Evolutionary conservation across 805 yeast species (phyloP), one percentile per base, ranked within the genome.

Genomic region (Spathaspora hagerdaliae): DNA sequence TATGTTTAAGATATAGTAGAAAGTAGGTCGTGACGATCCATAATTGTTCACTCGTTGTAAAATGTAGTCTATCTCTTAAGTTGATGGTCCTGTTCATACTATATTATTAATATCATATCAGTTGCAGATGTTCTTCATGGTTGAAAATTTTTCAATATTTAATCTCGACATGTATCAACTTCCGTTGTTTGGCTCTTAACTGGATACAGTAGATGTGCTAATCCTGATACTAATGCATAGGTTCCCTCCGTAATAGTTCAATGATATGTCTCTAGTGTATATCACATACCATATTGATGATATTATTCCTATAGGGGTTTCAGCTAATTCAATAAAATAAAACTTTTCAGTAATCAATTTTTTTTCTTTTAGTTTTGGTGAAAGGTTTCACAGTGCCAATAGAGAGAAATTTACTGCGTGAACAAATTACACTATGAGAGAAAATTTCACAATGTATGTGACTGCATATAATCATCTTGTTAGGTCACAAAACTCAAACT

Each of bases 231-330:
- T 19, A 19, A 19, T 19, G 24, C 5, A 19, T 19, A 19, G 5
- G 24, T 19, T 19, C 24, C 24, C 24, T 19, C 24, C 24, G 24
- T 19, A 19, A n/a, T 33, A 12, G 15, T 33, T 19, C n/a, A 9
- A n/a, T 29, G 26, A n/a, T 26, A 12, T 29, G 15, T 29, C n/a
- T 10, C 26, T 41, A 27, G 15, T 24, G 24, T 26, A 5, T 9
- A 13, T 34, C 10, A 44, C 47, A 44, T 44, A 44, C 47, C 47
- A 44, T 44, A 31, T 44, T 44, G 47, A 39, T 36, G 43, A 44
- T 44, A 39, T 39, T 39, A 29, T 29, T 29, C 32, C 32, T 29
- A 9, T 29, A 29, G 32, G 9, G 12, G 32, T 9, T 9, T 29
- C 12, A 11, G 32, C 12, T 29, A 11, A 29, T 9, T 11, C 12